phyloP scores from a whole-genome alignment of 1,284 basidiomycete species.

The Mycena sp. region DNA sequence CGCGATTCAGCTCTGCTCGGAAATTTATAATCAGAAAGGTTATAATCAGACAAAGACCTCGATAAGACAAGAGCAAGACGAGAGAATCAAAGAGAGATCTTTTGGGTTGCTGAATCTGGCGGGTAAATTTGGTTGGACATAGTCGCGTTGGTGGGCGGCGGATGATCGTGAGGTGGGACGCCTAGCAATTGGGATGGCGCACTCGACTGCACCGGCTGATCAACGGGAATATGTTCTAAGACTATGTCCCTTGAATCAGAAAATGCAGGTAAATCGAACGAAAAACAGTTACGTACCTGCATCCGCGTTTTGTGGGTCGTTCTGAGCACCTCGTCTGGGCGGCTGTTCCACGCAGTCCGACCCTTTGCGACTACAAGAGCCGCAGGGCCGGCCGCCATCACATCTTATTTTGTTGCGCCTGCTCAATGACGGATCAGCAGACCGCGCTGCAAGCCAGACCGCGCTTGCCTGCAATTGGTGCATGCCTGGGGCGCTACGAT shows the following conservation, averaged over 20 bases:
- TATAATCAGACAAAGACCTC: too few relatives aligned
- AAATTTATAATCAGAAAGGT: too few relatives aligned
- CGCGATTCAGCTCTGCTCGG: too few relatives aligned
- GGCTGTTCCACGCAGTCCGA: conserved; percentile 14
- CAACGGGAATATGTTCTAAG: too few relatives aligned
- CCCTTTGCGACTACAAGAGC: background rate
- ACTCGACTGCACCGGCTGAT: background rate
- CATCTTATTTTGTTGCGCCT: conserved; percentile 70
- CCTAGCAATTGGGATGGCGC: too few relatives aligned
- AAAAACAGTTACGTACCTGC: background rate
- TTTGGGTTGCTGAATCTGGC: too few relatives aligned
- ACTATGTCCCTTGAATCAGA: too few relatives aligned
- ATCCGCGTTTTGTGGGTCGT: background rate
- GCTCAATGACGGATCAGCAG: conserved; percentile 4
- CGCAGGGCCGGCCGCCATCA: conserved; percentile 47
- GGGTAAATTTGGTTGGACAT: too few relatives aligned
- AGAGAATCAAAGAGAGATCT: too few relatives aligned
- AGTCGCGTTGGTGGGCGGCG: too few relatives aligned
- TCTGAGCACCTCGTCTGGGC: conserved; percentile 13
- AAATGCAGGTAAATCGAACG: too few relatives aligned
- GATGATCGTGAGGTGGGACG: background rate
- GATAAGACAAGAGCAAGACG: too few relatives aligned
- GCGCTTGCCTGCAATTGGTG: conserved; percentile 60
- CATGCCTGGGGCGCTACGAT: conserved; percentile 53
- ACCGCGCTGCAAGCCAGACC: conserved; percentile 20